Evolutionary conservation across 2,329 filamentous ascomycete species (phyloP).

Genomic region (Nemania diffusa): DNA sequence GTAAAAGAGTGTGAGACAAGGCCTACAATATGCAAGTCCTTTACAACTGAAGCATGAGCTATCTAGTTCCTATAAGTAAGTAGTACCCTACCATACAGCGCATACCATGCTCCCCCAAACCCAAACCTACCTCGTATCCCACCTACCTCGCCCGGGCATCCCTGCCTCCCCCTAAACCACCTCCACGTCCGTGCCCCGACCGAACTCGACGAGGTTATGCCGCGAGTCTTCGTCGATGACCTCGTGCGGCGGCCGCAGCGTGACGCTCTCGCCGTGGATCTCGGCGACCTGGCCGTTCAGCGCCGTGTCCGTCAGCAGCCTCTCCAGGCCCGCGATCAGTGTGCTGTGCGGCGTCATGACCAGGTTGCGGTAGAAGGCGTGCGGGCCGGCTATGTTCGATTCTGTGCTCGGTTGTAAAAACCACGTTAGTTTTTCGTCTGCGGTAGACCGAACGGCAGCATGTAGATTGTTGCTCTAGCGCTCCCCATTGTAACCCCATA

Average conservation of each 20-base stretch:
- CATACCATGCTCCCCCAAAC: too few relatives aligned
- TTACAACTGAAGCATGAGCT: too few relatives aligned
- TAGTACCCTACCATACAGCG: too few relatives aligned
- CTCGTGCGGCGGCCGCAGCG: constrained; percentile 56
- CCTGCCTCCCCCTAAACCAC: too few relatives aligned
- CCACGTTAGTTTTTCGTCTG: neutral
- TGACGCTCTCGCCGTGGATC: constrained; percentile 62
- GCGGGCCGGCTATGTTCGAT: constrained; percentile 58
- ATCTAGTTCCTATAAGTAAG: too few relatives aligned
- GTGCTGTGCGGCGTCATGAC: constrained; percentile 62
- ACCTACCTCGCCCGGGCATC: too few relatives aligned
- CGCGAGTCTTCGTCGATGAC: constrained; percentile 60
- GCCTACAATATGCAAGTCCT: too few relatives aligned
- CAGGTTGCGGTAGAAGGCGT: constrained; percentile 60
- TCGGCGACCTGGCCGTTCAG: constrained; percentile 61
- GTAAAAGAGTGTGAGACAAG: too few relatives aligned
- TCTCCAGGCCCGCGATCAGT: constrained; percentile 55
- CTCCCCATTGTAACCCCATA: too few relatives aligned
- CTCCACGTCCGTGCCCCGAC: constrained; percentile 15
- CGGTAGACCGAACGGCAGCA: neutral
- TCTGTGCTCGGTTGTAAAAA: constrained; percentile 46
- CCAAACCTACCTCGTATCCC: too few relatives aligned
- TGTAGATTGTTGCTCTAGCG: too few relatives aligned
- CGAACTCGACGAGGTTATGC: constrained; percentile 49
- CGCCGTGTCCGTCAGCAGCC: constrained; percentile 54